Evolutionary conservation across 805 yeast species (phyloP), one percentile per base, ranked within the genome.

Genomic region (Wickerhamomyces alni): DNA sequence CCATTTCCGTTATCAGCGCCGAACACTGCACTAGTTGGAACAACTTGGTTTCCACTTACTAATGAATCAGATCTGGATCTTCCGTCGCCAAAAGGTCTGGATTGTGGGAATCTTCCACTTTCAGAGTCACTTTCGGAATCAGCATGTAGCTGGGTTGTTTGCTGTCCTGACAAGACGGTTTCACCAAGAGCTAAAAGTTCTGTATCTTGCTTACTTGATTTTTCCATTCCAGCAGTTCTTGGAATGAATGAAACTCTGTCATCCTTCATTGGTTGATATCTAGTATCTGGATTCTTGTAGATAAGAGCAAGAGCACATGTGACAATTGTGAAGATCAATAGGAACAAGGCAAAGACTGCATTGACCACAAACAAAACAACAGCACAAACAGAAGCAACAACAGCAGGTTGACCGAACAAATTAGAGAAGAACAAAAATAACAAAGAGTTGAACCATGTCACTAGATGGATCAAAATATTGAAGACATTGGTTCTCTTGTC

Each of bases 221-320:
- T 50, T 33, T 50, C 58, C 43, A 47, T 41, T 1, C 48, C 57
- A 4, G 44, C 42, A 2, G 57, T 69, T 53, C 81, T 72, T 46
- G 89, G 89, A 57, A 93, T 85, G 61, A 93, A 93, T n/a, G 96
- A 85, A 37, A 85, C 93, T 59, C 99, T 78, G 58, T 93, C 99
- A 62, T 93, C 99, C 52, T 83, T 84, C 83, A 91, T 84, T 45
- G 96, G 98, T 66, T 87, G 91, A 67, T 93, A 93, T 52, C 95
- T 76, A 9, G 91, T 78, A 63, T 93, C 99, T 38, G 99, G 98
- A 61, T 93, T 88, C 70, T 84, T 87, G 61, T 84, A 82, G 25
- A 89, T 50, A 52, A 93, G 62, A 0, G 96, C 96, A 62, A 87
- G 67, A 6, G 80, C 68, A 66, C 98, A 89, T 2, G 96, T 85